A percentile compares a stretch with the other conserved stretches of the same genome.
phyloP scores from a whole-genome alignment of 768 basidiomycete species.

The Leccinellum rugosiceps region DNA sequence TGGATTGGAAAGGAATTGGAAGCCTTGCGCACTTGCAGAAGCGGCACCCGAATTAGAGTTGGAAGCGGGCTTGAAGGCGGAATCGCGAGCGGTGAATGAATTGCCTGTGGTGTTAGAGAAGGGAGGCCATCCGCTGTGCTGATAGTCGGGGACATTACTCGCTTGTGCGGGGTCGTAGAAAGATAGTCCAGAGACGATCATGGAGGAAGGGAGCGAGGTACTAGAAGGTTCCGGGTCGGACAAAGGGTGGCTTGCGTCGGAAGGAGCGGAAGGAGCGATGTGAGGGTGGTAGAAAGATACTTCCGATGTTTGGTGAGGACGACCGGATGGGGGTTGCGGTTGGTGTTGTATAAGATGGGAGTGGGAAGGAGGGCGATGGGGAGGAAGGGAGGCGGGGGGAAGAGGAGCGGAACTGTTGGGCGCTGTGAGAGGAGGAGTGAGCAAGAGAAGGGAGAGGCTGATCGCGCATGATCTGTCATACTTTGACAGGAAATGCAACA shows the following conservation, averaged over 20 bases:
- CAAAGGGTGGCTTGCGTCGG: neutral
- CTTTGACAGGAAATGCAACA: slow-evolving; percentile 6
- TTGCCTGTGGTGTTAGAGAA: slow-evolving; percentile 1
- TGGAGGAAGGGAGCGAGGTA: slow-evolving; percentile 20
- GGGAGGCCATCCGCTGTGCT: slow-evolving; percentile 33
- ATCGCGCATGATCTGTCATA: slow-evolving; percentile 16
- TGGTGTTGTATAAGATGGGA: neutral
- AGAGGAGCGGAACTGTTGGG: neutral
- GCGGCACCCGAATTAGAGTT: neutral
- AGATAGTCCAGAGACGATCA: slow-evolving; percentile 54
- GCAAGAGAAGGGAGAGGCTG: neutral
- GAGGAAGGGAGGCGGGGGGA: neutral
- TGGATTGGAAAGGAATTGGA: slow-evolving; percentile 1
- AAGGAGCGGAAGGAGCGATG: neutral
- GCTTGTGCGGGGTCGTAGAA: slow-evolving; percentile 50
- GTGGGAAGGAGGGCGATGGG: neutral
- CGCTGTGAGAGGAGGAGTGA: neutral
- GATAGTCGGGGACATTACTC: slow-evolving; percentile 38
- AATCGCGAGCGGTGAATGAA: neutral
- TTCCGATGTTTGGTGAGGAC: neutral
- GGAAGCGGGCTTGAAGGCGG: neutral
- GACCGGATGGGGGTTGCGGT: slow-evolving; percentile 1
- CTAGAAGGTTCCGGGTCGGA: neutral
- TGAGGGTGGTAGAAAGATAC: slow-evolving; percentile 3
- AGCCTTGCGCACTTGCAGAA: neutral